These are phyloP conservation scores for Xerocomellus dryophilus DNA, from an alignment of 768 basidiomycete genomes.

Conservation along the genomic window DNA sequence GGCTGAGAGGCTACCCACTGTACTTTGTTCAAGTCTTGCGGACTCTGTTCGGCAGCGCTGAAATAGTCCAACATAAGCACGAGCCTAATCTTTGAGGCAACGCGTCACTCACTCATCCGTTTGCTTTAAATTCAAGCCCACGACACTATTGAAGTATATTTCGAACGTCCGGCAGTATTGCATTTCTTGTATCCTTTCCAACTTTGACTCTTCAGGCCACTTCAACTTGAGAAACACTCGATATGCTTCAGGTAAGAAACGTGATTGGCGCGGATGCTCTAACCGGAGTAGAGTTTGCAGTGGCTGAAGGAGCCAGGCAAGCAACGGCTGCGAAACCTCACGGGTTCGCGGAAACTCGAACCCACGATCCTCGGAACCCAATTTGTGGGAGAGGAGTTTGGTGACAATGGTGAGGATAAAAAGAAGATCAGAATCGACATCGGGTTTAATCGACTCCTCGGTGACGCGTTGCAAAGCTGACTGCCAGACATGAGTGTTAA, in stretches of 20 bases:
- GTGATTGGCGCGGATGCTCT: background rate
- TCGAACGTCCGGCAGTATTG: constrained; percentile 5
- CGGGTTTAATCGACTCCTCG: background rate
- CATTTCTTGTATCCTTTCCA: background rate
- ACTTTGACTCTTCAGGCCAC: background rate
- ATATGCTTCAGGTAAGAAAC: constrained; percentile 2
- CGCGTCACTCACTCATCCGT: background rate
- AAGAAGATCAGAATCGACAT: background rate
- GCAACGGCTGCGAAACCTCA: background rate
- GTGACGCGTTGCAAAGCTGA: background rate
- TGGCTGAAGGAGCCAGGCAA: constrained; percentile 3
- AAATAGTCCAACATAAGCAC: background rate
- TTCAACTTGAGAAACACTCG: background rate
- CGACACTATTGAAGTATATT: constrained; percentile 1
- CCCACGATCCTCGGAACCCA: background rate
- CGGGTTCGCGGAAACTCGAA: background rate
- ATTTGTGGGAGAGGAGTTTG: constrained; percentile 1
- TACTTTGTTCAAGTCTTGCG: background rate
- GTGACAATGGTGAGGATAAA: background rate
- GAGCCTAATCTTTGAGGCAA: background rate
- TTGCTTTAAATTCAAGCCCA: background rate
- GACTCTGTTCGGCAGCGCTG: background rate
- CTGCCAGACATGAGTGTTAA: background rate
- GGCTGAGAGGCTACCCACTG: background rate
- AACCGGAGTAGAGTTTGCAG: background rate